phyloP scores from a whole-genome alignment of 176 grass and related monocot genomes.

The Avena atlantica region DNA sequence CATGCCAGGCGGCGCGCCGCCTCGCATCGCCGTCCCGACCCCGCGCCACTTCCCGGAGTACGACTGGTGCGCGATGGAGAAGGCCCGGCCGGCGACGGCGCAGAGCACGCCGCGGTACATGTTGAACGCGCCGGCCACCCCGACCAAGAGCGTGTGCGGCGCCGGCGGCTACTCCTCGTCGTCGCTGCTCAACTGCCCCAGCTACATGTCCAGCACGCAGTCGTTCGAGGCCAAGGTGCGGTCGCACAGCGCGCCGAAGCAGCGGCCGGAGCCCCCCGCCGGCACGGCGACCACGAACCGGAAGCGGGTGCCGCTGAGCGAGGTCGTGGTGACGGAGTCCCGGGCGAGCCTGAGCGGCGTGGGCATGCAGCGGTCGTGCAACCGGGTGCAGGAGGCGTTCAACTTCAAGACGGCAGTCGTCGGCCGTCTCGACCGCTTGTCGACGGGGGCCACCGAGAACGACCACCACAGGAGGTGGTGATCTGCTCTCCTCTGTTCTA shows the following conservation, averaged over 20 bases:
- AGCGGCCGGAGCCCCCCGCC: conserved; percentile 51
- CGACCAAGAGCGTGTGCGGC: conserved; percentile 67
- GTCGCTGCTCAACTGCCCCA: conserved; percentile 51
- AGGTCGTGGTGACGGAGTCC: conserved; percentile 72
- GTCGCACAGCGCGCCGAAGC: conserved; percentile 95
- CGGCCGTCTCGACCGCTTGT: conserved; percentile 64
- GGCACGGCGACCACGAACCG: background rate
- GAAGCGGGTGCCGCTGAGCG: conserved; percentile 85
- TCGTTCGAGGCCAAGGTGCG: conserved; percentile 93
- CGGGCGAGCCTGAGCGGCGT: conserved; percentile 73
- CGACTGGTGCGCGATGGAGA: conserved; percentile 68
- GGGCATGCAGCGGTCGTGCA: conserved; percentile 73
- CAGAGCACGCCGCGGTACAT: conserved; percentile 87
- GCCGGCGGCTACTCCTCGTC: conserved; percentile 38
- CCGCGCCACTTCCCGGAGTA: conserved; percentile 56
- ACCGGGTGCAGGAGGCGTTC: conserved; percentile 67
- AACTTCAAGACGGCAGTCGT: conserved; percentile 79
- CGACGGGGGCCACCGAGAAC: conserved; percentile 47
- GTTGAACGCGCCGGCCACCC: conserved; percentile 57
- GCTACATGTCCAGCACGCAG: conserved; percentile 93
- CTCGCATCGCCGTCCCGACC: conserved; percentile 61
- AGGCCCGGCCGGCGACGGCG: conserved; percentile 79
- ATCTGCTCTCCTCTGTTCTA: background rate
- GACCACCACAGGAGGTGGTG: conserved; percentile 79
- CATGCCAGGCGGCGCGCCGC: conserved; percentile 28